A percentile compares a stretch with the other conserved stretches of the same genome.
phyloP scores from a whole-genome alignment of 805 yeast species.

The Ogataea nitratoaversa region DNA sequence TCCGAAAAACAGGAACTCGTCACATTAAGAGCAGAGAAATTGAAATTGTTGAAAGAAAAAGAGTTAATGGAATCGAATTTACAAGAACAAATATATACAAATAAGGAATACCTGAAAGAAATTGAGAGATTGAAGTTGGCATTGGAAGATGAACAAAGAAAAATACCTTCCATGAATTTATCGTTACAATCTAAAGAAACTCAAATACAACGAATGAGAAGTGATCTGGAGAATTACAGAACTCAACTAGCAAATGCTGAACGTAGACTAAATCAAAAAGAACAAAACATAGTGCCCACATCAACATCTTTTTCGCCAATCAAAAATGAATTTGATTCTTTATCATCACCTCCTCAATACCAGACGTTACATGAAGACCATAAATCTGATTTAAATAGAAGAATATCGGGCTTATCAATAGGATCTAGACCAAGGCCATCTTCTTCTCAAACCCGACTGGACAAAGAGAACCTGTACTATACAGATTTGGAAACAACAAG shows the following conservation, averaged over 20 bases:
- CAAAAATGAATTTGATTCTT: constrained; percentile 8
- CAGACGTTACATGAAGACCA: constrained; percentile 4
- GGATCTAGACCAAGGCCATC: too few relatives aligned
- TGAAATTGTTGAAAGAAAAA: constrained; percentile 38
- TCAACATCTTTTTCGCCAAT: constrained; percentile 4
- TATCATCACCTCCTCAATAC: constrained; percentile 1
- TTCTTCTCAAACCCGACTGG: constrained; percentile 12
- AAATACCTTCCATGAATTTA: constrained; percentile 46
- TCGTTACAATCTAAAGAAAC: constrained; percentile 65
- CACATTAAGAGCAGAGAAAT: constrained; percentile 50
- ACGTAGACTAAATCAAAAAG: constrained; percentile 16
- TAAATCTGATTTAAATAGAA: constrained; percentile 26
- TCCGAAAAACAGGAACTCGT: constrained; percentile 44
- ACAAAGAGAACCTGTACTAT: constrained; percentile 20
- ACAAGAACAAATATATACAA: constrained; percentile 27
- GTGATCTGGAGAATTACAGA: constrained; percentile 58
- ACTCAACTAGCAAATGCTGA: constrained; percentile 36
- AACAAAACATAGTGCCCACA: constrained; percentile 7
- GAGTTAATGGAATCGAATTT: constrained; percentile 27
- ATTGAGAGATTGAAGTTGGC: constrained; percentile 31
- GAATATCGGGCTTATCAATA: constrained; percentile 32
- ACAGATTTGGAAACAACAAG: not conserved
- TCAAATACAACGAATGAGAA: constrained; percentile 53
- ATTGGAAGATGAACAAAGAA: constrained; percentile 42
- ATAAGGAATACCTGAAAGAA: constrained; percentile 31